Evolutionary conservation across 1,139 yeast species (phyloP).

Genomic region (Geotrichum australiense): DNA sequence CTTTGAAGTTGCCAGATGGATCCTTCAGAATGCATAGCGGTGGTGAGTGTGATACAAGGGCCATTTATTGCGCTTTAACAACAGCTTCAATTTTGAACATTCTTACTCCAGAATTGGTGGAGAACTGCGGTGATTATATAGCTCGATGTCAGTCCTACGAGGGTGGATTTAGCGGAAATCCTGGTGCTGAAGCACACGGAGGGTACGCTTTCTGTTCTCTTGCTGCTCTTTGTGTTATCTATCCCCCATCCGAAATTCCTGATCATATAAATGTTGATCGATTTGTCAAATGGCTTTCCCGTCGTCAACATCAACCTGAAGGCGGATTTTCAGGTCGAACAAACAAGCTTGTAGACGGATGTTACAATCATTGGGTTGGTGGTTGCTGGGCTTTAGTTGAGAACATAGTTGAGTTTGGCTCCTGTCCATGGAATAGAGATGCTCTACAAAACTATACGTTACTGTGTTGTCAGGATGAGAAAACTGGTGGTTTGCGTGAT

Average conservation of each 20-base stretch:
- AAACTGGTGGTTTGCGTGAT: slow-evolving; percentile 73
- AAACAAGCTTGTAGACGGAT: slow-evolving; percentile 91
- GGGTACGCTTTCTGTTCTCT: slow-evolving; percentile 91
- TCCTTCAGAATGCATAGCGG: slow-evolving; percentile 64
- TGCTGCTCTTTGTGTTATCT: slow-evolving; percentile 56
- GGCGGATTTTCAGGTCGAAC: slow-evolving; percentile 89
- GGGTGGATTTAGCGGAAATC: slow-evolving; percentile 88
- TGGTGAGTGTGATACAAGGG: slow-evolving; percentile 84
- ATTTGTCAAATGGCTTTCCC: slow-evolving; percentile 52
- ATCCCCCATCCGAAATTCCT: slow-evolving; percentile 32
- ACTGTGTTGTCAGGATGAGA: slow-evolving; percentile 59
- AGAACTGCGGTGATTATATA: slow-evolving; percentile 56
- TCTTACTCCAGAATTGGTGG: slow-evolving; percentile 52
- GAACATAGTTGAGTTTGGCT: slow-evolving; percentile 34
- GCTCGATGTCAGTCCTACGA: slow-evolving; percentile 77
- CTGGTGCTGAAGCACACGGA: slow-evolving; percentile 88
- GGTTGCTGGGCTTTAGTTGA: slow-evolving; percentile 64
- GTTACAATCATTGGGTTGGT: slow-evolving; percentile 96
- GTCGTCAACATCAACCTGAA: slow-evolving; percentile 63
- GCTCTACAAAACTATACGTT: slow-evolving; percentile 61
- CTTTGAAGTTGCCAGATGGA: slow-evolving; percentile 62
- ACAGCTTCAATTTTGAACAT: slow-evolving; percentile 62
- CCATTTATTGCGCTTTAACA: slow-evolving; percentile 80
- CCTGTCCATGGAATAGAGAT: slow-evolving; percentile 42
- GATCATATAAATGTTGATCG: slow-evolving; percentile 26